Percentiles rank a stretch among this genome's conserved stretches.
Evolutionary conservation across 2,329 filamentous ascomycete species (phyloP).

Genomic region (Colletotrichum graminicola): DNA sequence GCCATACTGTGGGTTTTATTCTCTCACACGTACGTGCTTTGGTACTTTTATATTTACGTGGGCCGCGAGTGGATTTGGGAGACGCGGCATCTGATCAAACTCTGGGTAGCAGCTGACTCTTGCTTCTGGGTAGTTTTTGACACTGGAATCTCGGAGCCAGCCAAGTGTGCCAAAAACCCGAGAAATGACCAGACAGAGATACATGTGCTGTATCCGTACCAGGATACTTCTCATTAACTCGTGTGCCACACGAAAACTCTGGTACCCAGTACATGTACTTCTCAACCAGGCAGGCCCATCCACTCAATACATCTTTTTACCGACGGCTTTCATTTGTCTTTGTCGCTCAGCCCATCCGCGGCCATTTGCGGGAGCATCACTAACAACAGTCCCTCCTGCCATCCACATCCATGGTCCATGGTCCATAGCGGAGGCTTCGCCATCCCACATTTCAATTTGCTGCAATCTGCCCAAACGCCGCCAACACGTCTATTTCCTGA

Average conservation of each 20-base stretch:
- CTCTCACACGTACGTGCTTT: neutral
- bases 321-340: neutral
- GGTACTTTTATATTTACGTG: neutral
- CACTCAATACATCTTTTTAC: neutral
- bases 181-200: conserved; percentile 6
- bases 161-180: conserved; percentile 14
- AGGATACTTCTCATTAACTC: neutral
- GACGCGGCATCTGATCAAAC: conserved; percentile 1
- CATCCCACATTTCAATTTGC: conserved; percentile 32
- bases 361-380: conserved; percentile 25
- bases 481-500: conserved; percentile 14
- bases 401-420: conserved; percentile 32
- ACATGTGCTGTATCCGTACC: conserved; percentile 3
- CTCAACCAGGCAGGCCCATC: conserved; percentile 10
- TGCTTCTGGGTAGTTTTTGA: neutral
- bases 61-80: neutral
- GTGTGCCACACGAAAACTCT: too few relatives aligned
- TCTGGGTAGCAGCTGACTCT: conserved; percentile 21
- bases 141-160: neutral
- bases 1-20: neutral
- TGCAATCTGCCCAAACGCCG: conserved; percentile 24
- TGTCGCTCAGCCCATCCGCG: conserved; percentile 17
- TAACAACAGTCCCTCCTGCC: neutral
- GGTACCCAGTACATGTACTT: conserved; percentile 11
- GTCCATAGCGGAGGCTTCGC: conserved; percentile 37